Base-by-base conservation (phyloP, 2,329 filamentous ascomycete species). In the Pestalotiopsis sp. region DNA sequence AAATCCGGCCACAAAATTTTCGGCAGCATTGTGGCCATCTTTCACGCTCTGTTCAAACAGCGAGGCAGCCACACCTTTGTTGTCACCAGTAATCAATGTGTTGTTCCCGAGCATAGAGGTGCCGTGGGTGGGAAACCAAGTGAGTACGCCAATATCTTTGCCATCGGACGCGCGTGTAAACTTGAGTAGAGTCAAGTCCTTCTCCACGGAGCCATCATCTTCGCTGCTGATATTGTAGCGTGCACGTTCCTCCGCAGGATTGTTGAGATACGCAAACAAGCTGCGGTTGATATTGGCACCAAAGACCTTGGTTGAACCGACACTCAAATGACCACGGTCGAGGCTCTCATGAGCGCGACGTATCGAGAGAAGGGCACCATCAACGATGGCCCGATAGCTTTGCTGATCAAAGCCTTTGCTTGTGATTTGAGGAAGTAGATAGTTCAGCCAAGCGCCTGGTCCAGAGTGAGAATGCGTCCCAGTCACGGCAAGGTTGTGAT, bases 401-500 rank as follows among this genome's bases (percentile, higher is more conserved):
- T 97, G 93, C 75, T 90, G 90, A 80, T 94, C 88, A 74, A 97
- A 98, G 0, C 95, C 95, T 69, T 92, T 87, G 76, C 91, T 95
- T 0, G 95, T 96, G 72, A 98, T 92, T 77, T 98, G 95, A 7
- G 95, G 95, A 5, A 98, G 85, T 11, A 98, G 86, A 77, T 98
- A 98, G 81, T 98, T 98, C 78, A 97, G 85, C 94, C 94, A 98
- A 5, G 92, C 95, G 2, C 93, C 95, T 0, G 95, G 95, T 0
- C 95, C 95, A 27, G 94, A 91, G 81, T 98, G 95, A 31, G 93
- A 96, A 79, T 98, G 95, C 0, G 95, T 98, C 67, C 95, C 95
- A 0, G 94, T 97, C 25, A 98, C 88, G 41, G 95, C 95, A 45
- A 98, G 82, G 76, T 97, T 98, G 74, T 92, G 87, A 75, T 92